These are phyloP conservation scores for Wallacemonas collosoma DNA, from an alignment of 208 protist genomes.

Conservation along the genomic window DNA sequence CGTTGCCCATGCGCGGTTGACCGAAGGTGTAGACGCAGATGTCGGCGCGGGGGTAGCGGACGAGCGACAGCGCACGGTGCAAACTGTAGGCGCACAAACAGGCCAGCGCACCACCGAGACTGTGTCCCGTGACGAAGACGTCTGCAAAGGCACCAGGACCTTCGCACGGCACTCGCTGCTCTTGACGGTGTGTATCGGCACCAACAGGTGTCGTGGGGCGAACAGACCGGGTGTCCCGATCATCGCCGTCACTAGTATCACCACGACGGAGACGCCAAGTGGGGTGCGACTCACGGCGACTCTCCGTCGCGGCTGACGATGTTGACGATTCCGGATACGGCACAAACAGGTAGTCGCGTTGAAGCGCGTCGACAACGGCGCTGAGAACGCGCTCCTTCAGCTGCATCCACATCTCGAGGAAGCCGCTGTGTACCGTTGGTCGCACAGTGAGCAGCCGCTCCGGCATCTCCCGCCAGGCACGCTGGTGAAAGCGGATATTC, in stretches of 20 bases:
- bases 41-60: conserved; percentile 56
- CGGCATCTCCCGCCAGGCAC: conserved; percentile 75
- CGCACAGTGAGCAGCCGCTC: conserved; percentile 26
- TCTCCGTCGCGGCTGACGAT: neutral
- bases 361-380: conserved; percentile 52
- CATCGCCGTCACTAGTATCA: neutral
- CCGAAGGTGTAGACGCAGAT: conserved; percentile 86
- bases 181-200: too few species aligned
- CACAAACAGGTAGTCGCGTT: neutral
- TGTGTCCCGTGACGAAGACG: conserved; percentile 82
- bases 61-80: conserved; percentile 47
- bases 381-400: conserved; percentile 65
- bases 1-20: conserved; percentile 77
- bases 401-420: conserved; percentile 78
- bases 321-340: neutral
- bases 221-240: too few species aligned
- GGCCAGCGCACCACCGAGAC: conserved; percentile 78
- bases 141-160: conserved; percentile 22
- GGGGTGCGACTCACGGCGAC: neutral
- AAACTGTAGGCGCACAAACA: conserved; percentile 80
- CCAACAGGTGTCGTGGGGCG: too few species aligned
- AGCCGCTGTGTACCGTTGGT: conserved; percentile 76
- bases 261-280: neutral
- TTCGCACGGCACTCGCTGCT: neutral
- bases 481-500: conserved; percentile 65